These are phyloP conservation scores for Exophiala bonariae DNA, from an alignment of 2,329 filamentous ascomycete species.

Conservation along the genomic window DNA sequence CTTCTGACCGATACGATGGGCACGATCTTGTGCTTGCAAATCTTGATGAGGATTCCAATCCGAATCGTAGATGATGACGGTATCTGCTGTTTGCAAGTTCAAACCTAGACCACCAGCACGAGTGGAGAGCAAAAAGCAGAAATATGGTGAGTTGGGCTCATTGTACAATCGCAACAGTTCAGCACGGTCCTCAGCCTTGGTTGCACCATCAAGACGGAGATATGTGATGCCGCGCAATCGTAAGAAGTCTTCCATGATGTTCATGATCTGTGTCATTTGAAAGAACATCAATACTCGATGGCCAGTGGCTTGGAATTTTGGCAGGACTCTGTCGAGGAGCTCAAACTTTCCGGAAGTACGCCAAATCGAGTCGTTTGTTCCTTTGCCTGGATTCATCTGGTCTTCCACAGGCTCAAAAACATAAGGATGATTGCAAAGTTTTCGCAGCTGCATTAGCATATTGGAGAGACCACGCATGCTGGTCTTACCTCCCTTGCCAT, in stretches of 20 bases:
- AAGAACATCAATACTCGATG: slow-evolving; percentile 99
- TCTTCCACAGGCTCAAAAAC: slow-evolving; percentile 98
- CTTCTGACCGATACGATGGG: slow-evolving; percentile 99
- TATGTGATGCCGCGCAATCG: slow-evolving; percentile 81
- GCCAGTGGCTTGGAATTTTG: slow-evolving; percentile 86
- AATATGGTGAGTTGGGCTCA: slow-evolving; percentile 83
- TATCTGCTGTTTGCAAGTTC: slow-evolving; percentile 96
- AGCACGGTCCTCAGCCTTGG: slow-evolving; percentile 95
- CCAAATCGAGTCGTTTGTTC: slow-evolving; percentile 93
- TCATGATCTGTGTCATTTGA: slow-evolving; percentile 99
- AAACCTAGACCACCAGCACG: slow-evolving; percentile 97
- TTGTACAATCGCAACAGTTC: slow-evolving; percentile 90
- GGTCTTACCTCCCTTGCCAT: slow-evolving; percentile 93
- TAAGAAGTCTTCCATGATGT: slow-evolving; percentile 99
- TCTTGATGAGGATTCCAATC: slow-evolving; percentile 99
- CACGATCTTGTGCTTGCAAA: slow-evolving; percentile 98
- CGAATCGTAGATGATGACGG: slow-evolving; percentile 98
- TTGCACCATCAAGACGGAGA: slow-evolving; percentile 91
- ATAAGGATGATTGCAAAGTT: slow-evolving; percentile 98
- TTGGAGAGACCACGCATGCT: slow-evolving; percentile 94
- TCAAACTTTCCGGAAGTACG: slow-evolving; percentile 97
- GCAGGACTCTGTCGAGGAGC: slow-evolving; percentile 84
- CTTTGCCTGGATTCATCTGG: slow-evolving; percentile 87
- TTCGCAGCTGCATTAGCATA: slow-evolving; percentile 99
- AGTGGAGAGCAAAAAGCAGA: slow-evolving; percentile 97